phyloP scores from a whole-genome alignment of 345 rosid species.

The Lagerstroemia speciosa region DNA sequence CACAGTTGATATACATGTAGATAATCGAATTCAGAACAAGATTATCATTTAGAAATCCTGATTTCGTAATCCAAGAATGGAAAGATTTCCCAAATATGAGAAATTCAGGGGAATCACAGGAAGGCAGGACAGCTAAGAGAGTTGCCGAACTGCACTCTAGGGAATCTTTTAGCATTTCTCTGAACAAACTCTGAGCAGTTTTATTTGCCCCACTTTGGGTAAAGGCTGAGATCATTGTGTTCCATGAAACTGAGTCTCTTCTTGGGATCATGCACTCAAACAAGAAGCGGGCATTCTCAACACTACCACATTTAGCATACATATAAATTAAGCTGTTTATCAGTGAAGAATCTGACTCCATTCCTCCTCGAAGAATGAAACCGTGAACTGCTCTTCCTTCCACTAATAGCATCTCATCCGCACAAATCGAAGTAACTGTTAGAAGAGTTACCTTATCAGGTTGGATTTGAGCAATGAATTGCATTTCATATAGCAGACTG shows the following conservation, averaged over 20 bases:
- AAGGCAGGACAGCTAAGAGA: slow-evolving; percentile 38
- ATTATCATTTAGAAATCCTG: slow-evolving; percentile 27
- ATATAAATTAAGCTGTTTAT: slow-evolving; percentile 36
- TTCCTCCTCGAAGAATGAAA: slow-evolving; percentile 25
- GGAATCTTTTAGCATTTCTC: slow-evolving; percentile 24
- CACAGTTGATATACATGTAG: slow-evolving; percentile 30
- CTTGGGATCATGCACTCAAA: slow-evolving; percentile 18
- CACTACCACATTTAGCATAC: slow-evolving; percentile 33
- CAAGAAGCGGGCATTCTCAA: slow-evolving; percentile 26
- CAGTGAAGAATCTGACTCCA: slow-evolving; percentile 21
- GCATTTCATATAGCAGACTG: slow-evolving; percentile 36
- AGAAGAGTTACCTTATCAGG: slow-evolving; percentile 39
- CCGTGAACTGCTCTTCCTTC: slow-evolving; percentile 47
- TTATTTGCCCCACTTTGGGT: slow-evolving; percentile 17
- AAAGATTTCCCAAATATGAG: slow-evolving; percentile 36
- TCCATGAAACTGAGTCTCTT: slow-evolving; percentile 42
- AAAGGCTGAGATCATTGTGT: slow-evolving; percentile 38
- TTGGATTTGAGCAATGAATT: slow-evolving; percentile 12
- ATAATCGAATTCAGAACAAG: slow-evolving; percentile 31
- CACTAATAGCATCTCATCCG: slow-evolving; percentile 25
- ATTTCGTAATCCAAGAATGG: slow-evolving; percentile 40
- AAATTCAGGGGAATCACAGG: slow-evolving; percentile 30
- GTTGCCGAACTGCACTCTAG: slow-evolving; percentile 29
- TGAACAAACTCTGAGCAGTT: slow-evolving; percentile 32
- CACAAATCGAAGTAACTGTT: slow-evolving; percentile 28